Conservation (phyloP, 441 rosid genomes). For the Gossypium trilobum region DNA sequence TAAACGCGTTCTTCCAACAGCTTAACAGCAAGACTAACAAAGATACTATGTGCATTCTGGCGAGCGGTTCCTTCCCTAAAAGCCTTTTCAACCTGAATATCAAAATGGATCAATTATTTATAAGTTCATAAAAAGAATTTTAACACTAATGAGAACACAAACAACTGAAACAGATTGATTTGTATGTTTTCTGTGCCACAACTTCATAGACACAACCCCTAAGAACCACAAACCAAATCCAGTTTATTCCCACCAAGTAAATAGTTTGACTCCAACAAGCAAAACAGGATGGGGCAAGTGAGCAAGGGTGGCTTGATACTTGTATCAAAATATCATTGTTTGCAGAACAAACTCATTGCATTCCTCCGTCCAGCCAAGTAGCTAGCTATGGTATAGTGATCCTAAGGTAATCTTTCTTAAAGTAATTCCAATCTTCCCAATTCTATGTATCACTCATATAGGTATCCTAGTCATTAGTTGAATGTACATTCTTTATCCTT, state of each 20-base stretch:
- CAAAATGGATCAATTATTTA: background rate
- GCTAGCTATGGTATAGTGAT: background rate
- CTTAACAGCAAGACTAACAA: conserved; percentile 75
- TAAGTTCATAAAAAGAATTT: background rate
- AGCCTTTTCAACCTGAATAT: conserved; percentile 87
- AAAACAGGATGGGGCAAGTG: background rate
- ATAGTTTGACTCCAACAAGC: background rate
- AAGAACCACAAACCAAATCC: conserved; percentile 1
- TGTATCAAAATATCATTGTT: conserved; percentile 6
- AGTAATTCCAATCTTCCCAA: background rate
- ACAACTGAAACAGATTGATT: background rate
- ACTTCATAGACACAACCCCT: background rate
- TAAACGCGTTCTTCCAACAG: conserved; percentile 84
- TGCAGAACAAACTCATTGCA: background rate
- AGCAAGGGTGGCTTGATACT: background rate
- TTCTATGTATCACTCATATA: background rate
- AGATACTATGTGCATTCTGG: conserved; percentile 91
- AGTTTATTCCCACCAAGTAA: background rate
- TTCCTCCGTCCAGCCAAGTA: background rate
- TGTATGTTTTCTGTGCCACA: conserved; percentile 6
- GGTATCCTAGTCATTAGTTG: background rate
- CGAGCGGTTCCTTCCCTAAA: conserved; percentile 98
- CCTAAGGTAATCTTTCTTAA: background rate
- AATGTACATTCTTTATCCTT: background rate
- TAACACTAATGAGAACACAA: background rate